phyloP scores from a whole-genome alignment of 1,284 basidiomycete species.

The Sparassis latifolia region DNA sequence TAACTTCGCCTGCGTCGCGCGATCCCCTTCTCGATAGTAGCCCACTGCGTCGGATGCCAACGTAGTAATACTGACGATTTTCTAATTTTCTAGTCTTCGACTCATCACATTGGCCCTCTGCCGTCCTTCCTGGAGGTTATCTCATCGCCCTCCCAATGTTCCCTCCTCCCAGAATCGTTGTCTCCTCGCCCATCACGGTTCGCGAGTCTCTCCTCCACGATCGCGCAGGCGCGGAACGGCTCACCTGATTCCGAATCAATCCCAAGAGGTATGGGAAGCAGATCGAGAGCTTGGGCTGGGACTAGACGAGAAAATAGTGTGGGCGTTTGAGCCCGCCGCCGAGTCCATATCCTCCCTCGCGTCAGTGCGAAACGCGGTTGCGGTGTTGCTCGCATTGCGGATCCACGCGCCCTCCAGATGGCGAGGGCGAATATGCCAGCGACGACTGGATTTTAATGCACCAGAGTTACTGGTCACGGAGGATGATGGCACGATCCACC shows the following conservation, averaged over 20 bases:
- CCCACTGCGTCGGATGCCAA: background rate
- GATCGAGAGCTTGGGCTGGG: slow-evolving; percentile 23
- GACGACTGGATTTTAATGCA: slow-evolving; percentile 3
- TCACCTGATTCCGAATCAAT: background rate
- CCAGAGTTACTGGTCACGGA: slow-evolving; percentile 2
- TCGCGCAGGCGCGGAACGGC: background rate
- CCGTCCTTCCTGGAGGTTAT: slow-evolving; percentile 57
- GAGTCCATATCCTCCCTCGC: slow-evolving; percentile 10
- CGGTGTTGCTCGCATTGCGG: slow-evolving; percentile 22
- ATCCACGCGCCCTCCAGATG: slow-evolving; percentile 12
- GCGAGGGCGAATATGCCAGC: slow-evolving; percentile 10
- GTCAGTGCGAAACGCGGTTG: slow-evolving; percentile 4
- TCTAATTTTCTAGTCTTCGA: slow-evolving; percentile 9
- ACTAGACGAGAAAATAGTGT: slow-evolving; percentile 21
- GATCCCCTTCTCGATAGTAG: slow-evolving; percentile 13
- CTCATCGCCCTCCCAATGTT: slow-evolving; percentile 15
- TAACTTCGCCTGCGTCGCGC: slow-evolving; percentile 4
- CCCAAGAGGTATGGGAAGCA: slow-evolving; percentile 23
- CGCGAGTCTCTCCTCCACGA: background rate
- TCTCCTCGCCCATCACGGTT: background rate
- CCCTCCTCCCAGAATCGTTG: background rate
- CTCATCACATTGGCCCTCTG: slow-evolving; percentile 45
- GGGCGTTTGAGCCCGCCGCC: slow-evolving; percentile 19
- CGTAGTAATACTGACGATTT: background rate
- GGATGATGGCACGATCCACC: slow-evolving; percentile 1